Evolutionary conservation across 345 rosid species (phyloP), one percentile per base, ranked within the genome.

Genomic region (Arabis alpina): DNA sequence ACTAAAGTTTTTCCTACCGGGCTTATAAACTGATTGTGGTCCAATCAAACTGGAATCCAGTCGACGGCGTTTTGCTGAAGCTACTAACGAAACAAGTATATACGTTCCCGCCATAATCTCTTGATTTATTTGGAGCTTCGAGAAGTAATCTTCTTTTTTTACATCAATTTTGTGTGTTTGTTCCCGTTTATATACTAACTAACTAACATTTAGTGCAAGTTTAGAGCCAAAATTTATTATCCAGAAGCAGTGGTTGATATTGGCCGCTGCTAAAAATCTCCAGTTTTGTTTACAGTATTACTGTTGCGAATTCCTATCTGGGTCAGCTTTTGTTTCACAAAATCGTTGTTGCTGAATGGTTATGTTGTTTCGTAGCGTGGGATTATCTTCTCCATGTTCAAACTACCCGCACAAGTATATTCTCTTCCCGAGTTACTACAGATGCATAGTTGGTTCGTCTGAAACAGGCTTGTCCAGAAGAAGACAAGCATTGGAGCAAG

Each of bases 401-500:
- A 57, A 60, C 61, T 60, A 68, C 59, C 63, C 71, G 15, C 43
- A 30, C 36, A 74, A 45, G 51, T 53, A 58, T 19, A 44, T 54
- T 0, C n/a, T 53, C 51, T 65, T 50, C 73, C 70, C 45, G 78
- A 23, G 73, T 73, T 48, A 58, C 28, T 12, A n/a, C 70, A 68
- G 74, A 68, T 54, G 69, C 74, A 48, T 75, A 4, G 59, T 61
- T 61, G 43, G 77, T 61, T 86, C 90, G 55, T 83, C 87, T 55
- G 81, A 79, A 68, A 65, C 77, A 30, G 65, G 70, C 0, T 62
- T 82, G 15, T 77, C 81, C 0, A 82, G 82, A 66, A 73, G 79
- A 75, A 82, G 74, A 48, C 68, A 68, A 61, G 91, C 50, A 3
- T 72, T 87, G 71, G 83, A 87, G 59, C 88, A 78, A 61, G 73